Base-by-base conservation (phyloP, 345 rosid species). In the Ricinus communis region DNA sequence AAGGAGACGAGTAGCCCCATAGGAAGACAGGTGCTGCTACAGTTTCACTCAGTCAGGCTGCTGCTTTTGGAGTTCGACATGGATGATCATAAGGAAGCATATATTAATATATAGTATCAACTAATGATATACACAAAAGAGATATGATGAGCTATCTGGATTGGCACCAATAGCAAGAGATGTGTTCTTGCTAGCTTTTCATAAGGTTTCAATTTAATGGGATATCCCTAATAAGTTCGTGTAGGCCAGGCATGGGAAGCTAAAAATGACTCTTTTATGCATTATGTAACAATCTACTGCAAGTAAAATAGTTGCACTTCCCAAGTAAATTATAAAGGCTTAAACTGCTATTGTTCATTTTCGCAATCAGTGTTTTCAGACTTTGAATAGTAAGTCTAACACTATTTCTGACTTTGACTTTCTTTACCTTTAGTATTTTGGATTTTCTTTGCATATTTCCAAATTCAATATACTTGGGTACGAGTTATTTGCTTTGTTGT, bases 271-370 rank as follows among this genome's bases (percentile, higher is more conserved):
- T 15, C 8, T 14, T 19, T 0, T 7, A 22, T 14, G 15, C 22
- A 68, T 38, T 40, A 56, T n/a, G n/a, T n/a, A n/a, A n/a, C 47
- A 1, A 40, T 15, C 9, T 68, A 24, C 5, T 6, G 24, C 36
- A 58, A 55, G 14, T 45, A 31, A 68, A 53, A 25, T 36, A 24
- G 46, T 57, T 27, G 28, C 53, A 43, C 40, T 68, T 41, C 18
- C 54, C 38, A 30, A 36, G 13, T 38, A 55, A 55, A 56, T 13
- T 43, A 69, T 38, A 69, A 57, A 57, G 28, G 63, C 56, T 25
- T 7, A 30, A 28, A 15, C 45, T 41, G 61, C 31, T 19, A 13
- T 56, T 43, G 8, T 33, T n/a, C 64, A 59, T 33, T 59, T 33
- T 33, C 62, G 25, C 31, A 11, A 11, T 13, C 28, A 28, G 40